A percentile compares a stretch with the other conserved stretches of the same genome.
phyloP scores from a whole-genome alignment of 2,329 filamentous ascomycete genomes.

The Exophiala lecanii-corni region DNA sequence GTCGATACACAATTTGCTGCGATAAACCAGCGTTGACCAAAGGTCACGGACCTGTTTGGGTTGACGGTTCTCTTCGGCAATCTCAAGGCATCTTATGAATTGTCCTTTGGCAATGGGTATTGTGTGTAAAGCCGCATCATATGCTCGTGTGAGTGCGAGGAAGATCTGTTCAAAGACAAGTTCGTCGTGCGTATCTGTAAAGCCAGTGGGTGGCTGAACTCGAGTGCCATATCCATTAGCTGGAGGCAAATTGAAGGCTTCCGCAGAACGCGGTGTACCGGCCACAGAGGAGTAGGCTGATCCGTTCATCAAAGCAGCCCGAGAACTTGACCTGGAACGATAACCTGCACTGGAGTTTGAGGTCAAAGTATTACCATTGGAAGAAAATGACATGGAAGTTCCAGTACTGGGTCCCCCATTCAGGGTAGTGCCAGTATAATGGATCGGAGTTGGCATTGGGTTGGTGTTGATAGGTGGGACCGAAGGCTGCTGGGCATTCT shows the following conservation, averaged over 20 bases:
- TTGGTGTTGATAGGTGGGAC: slow-evolving; percentile 35
- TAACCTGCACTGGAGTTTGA: slow-evolving; percentile 14
- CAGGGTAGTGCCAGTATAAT: slow-evolving; percentile 21
- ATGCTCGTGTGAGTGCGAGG: slow-evolving; percentile 66
- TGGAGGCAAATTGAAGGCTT: slow-evolving; percentile 64
- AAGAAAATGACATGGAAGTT: slow-evolving; percentile 19
- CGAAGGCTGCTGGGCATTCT: slow-evolving; percentile 14
- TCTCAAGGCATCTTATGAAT: slow-evolving; percentile 59
- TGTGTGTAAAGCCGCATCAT: slow-evolving; percentile 66
- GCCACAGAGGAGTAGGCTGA: slow-evolving; percentile 45
- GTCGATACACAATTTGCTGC: slow-evolving; percentile 65
- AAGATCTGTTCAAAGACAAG: slow-evolving; percentile 78
- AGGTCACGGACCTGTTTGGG: slow-evolving; percentile 58
- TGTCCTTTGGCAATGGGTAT: slow-evolving; percentile 67
- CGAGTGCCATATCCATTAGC: slow-evolving; percentile 45
- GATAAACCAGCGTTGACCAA: slow-evolving; percentile 67
- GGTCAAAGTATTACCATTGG: slow-evolving; percentile 17
- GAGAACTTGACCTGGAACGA: slow-evolving; percentile 26
- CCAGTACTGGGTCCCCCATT: slow-evolving; percentile 13
- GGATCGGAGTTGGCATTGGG: slow-evolving; percentile 18
- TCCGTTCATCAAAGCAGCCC: slow-evolving; percentile 26
- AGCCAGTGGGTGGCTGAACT: slow-evolving; percentile 55
- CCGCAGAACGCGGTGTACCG: slow-evolving; percentile 75
- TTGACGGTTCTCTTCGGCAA: slow-evolving; percentile 56
- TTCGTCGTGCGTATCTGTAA: slow-evolving; percentile 68